These are phyloP conservation scores for Macroventuria anomochaeta DNA, from an alignment of 2,329 filamentous ascomycete species.

Conservation along the genomic window DNA sequence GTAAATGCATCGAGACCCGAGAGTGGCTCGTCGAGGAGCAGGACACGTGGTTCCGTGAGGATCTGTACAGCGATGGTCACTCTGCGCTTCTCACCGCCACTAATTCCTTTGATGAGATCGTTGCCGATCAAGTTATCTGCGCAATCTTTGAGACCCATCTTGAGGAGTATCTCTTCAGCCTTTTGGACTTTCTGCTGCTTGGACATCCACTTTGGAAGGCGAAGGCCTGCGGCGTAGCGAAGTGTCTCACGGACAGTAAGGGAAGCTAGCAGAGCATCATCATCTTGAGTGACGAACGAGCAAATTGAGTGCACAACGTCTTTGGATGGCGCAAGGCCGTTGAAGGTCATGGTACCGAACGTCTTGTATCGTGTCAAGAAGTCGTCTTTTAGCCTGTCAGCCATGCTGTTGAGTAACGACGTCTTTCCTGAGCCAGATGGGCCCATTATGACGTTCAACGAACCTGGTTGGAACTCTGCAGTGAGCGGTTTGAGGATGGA, in stretches of 20 bases:
- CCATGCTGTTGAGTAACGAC: slow-evolving; percentile 75
- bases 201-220: slow-evolving; percentile 74
- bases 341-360: slow-evolving; percentile 71
- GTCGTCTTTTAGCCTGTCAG: slow-evolving; percentile 68
- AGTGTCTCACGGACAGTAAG: slow-evolving; percentile 79
- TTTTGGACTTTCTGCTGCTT: slow-evolving; percentile 69
- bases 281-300: slow-evolving; percentile 80
- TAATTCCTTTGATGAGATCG: slow-evolving; percentile 77
- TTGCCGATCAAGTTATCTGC: slow-evolving; percentile 76
- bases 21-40: slow-evolving; percentile 78
- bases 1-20: slow-evolving; percentile 81
- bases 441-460: slow-evolving; percentile 79
- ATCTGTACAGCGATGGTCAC: slow-evolving; percentile 81
- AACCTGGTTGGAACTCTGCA: slow-evolving; percentile 70
- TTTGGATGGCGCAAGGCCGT: slow-evolving; percentile 70
- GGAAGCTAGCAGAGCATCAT: slow-evolving; percentile 75
- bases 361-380: slow-evolving; percentile 67
- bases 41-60: slow-evolving; percentile 73
- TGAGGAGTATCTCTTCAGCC: slow-evolving; percentile 74
- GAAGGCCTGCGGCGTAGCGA: slow-evolving; percentile 69
- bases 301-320: slow-evolving; percentile 74
- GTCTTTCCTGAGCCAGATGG: slow-evolving; percentile 81
- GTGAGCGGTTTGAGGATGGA: slow-evolving; percentile 71
- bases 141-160: slow-evolving; percentile 80
- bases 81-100: slow-evolving; percentile 78